Evolutionary conservation across 1,284 basidiomycete genomes (phyloP), one percentile per base, ranked within the genome.

Genomic region (Trichosporon sp.): DNA sequence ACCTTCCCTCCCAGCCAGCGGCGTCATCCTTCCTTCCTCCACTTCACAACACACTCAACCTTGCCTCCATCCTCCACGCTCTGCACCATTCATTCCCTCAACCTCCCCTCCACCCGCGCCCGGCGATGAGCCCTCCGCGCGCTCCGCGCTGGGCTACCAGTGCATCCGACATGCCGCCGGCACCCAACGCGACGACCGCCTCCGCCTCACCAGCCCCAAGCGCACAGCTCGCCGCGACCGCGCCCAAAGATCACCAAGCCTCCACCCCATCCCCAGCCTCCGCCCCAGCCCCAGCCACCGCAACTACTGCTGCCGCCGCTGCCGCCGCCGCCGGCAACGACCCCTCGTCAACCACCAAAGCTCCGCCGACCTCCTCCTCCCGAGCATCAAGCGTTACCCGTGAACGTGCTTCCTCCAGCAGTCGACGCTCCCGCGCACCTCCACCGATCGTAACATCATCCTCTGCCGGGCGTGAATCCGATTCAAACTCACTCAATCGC

Each of bases 81-180:
- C 29, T 54, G 49, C 40, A 44, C 40, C 9, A 44, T 29, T 54
- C 9, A 44, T 29, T 54, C 13, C 49, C 27, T 29, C 13, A 6
- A n/a, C n/a, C n/a, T 54, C 25, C 49, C 7, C 21, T 7, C 27
- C 27, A 16, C 16, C 27, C 16, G 27, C 49, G 49, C 49, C 49
- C 49, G 49, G 49, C 49, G 49, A 54, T 54, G 49, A 54, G 49
- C 49, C 49, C 49, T 16, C 49, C 49, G 49, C 49, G 49, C 25
- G 49, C 49, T 54, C 49, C 49, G 49, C 49, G 49, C 49, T 54
- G 49, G 49, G 49, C 49, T 31, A 54, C 49, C 49, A 54, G 49
- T 54, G 49, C 49, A 9, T 27, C 49, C 14, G 25, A 29, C 49
- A 29, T 9, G 7, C 49, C 49, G 49, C 19, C 49, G 8, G 49